A percentile compares a stretch with the other conserved stretches of the same genome.
phyloP scores from a whole-genome alignment of 306 rosid species.

The Fagus sylvatica region DNA sequence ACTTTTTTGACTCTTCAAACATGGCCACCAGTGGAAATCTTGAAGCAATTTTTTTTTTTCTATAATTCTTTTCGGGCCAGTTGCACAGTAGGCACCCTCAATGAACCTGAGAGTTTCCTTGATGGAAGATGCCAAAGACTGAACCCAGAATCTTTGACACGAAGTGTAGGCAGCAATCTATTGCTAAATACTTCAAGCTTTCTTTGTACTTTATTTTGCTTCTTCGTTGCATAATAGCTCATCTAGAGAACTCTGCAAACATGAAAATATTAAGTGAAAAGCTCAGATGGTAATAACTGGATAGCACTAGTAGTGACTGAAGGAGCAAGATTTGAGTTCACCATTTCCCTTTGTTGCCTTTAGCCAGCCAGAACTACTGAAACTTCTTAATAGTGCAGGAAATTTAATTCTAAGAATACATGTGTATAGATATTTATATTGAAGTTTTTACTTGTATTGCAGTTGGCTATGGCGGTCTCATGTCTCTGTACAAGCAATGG shows the following conservation, averaged over 20 bases:
- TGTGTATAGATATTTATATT: slow-evolving; percentile 25
- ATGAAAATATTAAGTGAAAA: background rate
- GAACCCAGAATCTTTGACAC: background rate
- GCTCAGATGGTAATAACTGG: background rate
- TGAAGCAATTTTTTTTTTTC: background rate
- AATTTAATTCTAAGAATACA: slow-evolving; percentile 5
- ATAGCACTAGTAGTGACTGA: background rate
- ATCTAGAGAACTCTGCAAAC: background rate
- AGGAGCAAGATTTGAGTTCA: background rate
- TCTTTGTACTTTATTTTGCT: background rate
- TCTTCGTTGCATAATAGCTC: background rate
- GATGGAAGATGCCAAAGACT: background rate
- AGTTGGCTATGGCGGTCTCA: slow-evolving; percentile 71
- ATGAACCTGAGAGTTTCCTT: background rate
- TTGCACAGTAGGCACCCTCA: background rate
- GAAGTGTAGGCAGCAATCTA: background rate
- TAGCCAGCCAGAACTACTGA: background rate
- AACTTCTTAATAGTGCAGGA: background rate
- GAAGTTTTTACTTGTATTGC: slow-evolving; percentile 39
- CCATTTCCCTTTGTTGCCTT: background rate
- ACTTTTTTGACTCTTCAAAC: background rate
- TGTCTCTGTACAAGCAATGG: slow-evolving; percentile 76
- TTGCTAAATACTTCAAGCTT: background rate
- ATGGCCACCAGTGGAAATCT: background rate
- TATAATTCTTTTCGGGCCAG: background rate